These are phyloP conservation scores for Guillardia theta DNA, from an alignment of 78 protist genomes.

Conservation along the genomic window DNA sequence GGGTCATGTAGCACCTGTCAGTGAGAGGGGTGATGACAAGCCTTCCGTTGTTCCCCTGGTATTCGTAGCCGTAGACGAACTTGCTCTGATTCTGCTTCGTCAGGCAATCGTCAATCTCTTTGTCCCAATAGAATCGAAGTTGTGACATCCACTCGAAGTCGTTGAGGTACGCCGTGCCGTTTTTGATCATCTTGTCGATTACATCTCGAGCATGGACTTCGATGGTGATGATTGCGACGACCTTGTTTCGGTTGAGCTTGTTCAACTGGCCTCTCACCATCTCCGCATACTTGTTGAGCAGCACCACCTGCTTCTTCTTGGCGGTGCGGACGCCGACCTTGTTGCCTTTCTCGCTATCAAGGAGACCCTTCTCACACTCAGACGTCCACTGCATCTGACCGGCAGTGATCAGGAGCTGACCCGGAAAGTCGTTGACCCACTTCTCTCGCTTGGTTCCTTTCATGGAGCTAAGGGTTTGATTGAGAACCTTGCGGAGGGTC, in stretches of 20 bases:
- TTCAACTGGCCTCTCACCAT: constrained; percentile 60
- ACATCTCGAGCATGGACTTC: constrained; percentile 89
- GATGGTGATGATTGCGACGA: constrained; percentile 82
- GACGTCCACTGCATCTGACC: constrained; percentile 77
- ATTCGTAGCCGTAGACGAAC: constrained; percentile 77
- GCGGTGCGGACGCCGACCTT: constrained; percentile 39
- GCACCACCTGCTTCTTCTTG: constrained; percentile 57
- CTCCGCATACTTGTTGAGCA: constrained; percentile 50
- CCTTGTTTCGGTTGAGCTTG: constrained; percentile 61
- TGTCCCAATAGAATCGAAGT: constrained; percentile 79
- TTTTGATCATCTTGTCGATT: constrained; percentile 55
- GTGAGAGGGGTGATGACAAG: constrained; percentile 89
- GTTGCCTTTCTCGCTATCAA: constrained; percentile 46
- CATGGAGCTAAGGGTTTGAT: constrained; percentile 6
- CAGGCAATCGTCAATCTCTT: constrained; percentile 36
- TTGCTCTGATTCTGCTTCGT: constrained; percentile 62
- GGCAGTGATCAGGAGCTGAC: constrained; percentile 76
- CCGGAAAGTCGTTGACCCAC: constrained; percentile 69
- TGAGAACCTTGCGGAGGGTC: constrained; percentile 31
- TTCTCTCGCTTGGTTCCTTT: not conserved
- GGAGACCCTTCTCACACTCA: constrained; percentile 52
- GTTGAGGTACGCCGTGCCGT: not conserved
- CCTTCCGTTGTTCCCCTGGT: constrained; percentile 79
- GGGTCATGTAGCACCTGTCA: constrained; percentile 88
- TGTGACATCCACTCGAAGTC: constrained; percentile 83